Percentiles rank a stretch among this genome's conserved stretches.
These are phyloP conservation scores for Acanthamoeba castellanii DNA, from an alignment of 208 protist species.

Conservation along the genomic window DNA sequence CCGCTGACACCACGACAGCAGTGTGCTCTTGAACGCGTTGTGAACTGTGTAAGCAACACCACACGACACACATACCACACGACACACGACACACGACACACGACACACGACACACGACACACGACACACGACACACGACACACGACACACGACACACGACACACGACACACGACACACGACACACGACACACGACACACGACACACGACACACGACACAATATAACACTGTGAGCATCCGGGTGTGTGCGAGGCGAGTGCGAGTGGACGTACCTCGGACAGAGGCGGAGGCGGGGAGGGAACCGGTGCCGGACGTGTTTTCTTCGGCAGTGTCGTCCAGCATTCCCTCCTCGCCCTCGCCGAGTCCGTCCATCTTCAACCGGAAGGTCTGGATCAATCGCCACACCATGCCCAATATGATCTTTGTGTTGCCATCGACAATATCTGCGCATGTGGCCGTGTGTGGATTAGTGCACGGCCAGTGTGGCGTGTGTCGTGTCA, in stretches of 20 bases:
- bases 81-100: no score
- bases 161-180: not conserved
- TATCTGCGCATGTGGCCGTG: not conserved
- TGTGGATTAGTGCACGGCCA: not conserved
- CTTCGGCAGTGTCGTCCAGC: not conserved
- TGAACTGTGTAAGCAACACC: not conserved
- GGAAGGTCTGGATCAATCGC: conserved; percentile 82
- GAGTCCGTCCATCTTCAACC: conserved; percentile 81
- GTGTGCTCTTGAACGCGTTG: conserved; percentile 80
- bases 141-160: no score
- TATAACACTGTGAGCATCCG: not conserved
- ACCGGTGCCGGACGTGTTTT: not conserved
- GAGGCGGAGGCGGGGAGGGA: not conserved
- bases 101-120: no score
- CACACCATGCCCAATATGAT: conserved; percentile 87
- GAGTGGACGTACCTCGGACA: not conserved
- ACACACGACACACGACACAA: no score
- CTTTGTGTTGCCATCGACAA: conserved; percentile 76
- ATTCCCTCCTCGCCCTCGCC: conserved; percentile 72
- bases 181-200: no score
- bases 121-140: no score
- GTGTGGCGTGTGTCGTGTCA: not conserved
- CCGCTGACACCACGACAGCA: conserved; percentile 85
- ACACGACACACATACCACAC: not conserved
- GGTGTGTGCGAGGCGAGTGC: not conserved